Base-by-base conservation (phyloP, 2,329 filamentous ascomycete genomes). In the Parasarocladium wereldwijsianum region DNA sequence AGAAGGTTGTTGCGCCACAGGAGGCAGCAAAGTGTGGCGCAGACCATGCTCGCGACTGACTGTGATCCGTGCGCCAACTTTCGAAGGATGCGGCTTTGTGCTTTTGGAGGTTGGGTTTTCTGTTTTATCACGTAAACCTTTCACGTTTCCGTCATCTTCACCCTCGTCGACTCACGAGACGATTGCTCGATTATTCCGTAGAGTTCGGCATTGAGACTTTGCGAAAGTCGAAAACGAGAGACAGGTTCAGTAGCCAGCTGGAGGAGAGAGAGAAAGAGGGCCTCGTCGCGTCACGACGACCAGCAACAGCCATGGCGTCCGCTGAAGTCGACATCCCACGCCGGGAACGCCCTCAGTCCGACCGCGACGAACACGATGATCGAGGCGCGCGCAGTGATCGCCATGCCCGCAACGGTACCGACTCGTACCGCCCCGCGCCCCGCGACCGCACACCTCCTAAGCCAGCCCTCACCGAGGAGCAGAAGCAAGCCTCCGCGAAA, bases 401-500 rank as follows among this genome's bases (percentile, higher is more conserved):
- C 20, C n/a, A n/a, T n/a, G 39, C 33, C 26, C 60, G 60, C 43
- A 59, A 63, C 49, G 61, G 49, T 26, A 52, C 52, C 41, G 66
- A 69, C 44, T 64, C 54, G 30, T 70, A 70, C 38, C 57, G 62
- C 24, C 62, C 62, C 15, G 43, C 45, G 20, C 42, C 34, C 37
- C 47, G 34, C 40, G 47, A 43, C 36, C 52, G 47, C 33, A 37
- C 44, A 9, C 45, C 46, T 34, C 49, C 52, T 22, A n/a, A 8
- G 8, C 53, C 55, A 7, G 52, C 51, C 8, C 57, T 59, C 4
- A 74, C 70, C 26, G 84, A 81, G 44, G 84, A 84, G 51, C 76
- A 86, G 54, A 93, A 92, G 55, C 83, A 87, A 55, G 82, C 76
- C 15, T 76, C 76, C 23, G 82, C 84, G 24, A 92, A 93, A 59